phyloP scores from a whole-genome alignment of 371 early-diverging fungal genomes.

The Dichotomocladium elegans region DNA sequence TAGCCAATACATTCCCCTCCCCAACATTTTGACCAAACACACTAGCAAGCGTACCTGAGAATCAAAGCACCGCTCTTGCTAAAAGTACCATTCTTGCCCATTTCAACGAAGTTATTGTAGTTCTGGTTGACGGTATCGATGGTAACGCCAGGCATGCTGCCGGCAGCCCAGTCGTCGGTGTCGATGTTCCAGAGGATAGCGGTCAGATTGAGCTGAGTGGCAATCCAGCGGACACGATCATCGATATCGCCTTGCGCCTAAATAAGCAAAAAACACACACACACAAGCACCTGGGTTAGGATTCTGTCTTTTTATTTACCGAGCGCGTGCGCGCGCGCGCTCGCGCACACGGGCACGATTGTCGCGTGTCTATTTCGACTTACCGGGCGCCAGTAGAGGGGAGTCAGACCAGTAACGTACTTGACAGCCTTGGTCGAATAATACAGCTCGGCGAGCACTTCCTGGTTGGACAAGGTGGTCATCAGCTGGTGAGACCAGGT shows the following conservation, averaged over 20 bases:
- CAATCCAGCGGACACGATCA: constrained; percentile 53
- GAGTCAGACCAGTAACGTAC: constrained; percentile 48
- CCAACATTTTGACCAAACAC: no score
- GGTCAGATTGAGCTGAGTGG: constrained; percentile 41
- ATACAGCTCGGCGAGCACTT: constrained; percentile 57
- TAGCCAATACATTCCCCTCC: no score
- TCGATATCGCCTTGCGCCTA: constrained; percentile 50
- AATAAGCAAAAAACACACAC: not conserved
- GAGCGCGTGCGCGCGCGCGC: no score
- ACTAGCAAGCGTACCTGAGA: no score
- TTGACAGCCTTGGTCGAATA: constrained; percentile 51
- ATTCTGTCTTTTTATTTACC: constrained; percentile 8
- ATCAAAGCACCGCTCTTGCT: constrained; percentile 35
- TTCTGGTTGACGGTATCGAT: constrained; percentile 20
- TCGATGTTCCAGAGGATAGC: constrained; percentile 48
- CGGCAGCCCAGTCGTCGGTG: constrained; percentile 45
- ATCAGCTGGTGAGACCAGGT: constrained; percentile 58
- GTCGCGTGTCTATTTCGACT: constrained; percentile 1
- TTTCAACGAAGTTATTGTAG: constrained; percentile 29
- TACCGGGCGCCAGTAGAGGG: constrained; percentile 52
- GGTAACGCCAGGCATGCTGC: constrained; percentile 16
- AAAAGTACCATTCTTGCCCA: constrained; percentile 47
- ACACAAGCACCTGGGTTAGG: not conserved
- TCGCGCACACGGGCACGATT: not conserved
- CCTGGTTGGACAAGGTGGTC: constrained; percentile 49